A percentile compares a stretch with the other conserved stretches of the same genome.
Evolutionary conservation across 768 basidiomycete genomes (phyloP).

Genomic region (Mycena floridula): DNA sequence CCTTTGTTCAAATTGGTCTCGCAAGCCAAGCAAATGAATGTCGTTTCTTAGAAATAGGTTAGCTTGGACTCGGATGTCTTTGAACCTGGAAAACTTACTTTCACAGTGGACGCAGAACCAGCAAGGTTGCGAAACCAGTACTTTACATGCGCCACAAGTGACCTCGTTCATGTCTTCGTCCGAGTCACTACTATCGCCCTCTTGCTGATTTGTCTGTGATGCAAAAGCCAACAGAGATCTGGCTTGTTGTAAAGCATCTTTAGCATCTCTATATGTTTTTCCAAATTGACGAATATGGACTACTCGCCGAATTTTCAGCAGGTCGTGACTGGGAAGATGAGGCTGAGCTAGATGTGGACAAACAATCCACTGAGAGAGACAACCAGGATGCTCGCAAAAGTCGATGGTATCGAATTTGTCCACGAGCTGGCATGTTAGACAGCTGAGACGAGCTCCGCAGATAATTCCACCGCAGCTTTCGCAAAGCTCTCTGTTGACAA

Average conservation of each 20-base stretch:
- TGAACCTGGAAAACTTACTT: constrained; percentile 3
- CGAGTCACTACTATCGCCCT: background rate
- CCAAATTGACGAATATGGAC: constrained; percentile 11
- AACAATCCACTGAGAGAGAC: background rate
- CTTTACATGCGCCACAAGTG: constrained; percentile 8
- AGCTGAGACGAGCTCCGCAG: constrained; percentile 10
- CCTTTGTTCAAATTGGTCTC: constrained; percentile 7
- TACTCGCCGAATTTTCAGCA: constrained; percentile 10
- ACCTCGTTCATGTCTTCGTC: background rate
- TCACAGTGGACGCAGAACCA: constrained; percentile 17
- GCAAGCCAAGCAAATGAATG: constrained; percentile 12
- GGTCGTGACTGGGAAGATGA: constrained; percentile 10
- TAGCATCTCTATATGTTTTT: constrained; percentile 9
- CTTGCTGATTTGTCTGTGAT: background rate
- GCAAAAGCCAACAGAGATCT: constrained; percentile 5
- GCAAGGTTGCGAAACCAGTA: constrained; percentile 9
- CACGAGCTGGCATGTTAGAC: constrained; percentile 10
- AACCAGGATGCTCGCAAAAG: constrained; percentile 3
- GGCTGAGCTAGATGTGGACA: constrained; percentile 1
- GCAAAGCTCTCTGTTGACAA: constrained; percentile 7
- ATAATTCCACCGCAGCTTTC: constrained; percentile 10
- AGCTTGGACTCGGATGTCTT: background rate
- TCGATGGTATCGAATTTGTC: constrained; percentile 4
- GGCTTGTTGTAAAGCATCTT: constrained; percentile 6
- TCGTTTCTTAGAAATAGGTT: constrained; percentile 4